A percentile compares a stretch with the other conserved stretches of the same genome.
Evolutionary conservation across 768 basidiomycete species (phyloP).

Genomic region (Paxillus involutus): DNA sequence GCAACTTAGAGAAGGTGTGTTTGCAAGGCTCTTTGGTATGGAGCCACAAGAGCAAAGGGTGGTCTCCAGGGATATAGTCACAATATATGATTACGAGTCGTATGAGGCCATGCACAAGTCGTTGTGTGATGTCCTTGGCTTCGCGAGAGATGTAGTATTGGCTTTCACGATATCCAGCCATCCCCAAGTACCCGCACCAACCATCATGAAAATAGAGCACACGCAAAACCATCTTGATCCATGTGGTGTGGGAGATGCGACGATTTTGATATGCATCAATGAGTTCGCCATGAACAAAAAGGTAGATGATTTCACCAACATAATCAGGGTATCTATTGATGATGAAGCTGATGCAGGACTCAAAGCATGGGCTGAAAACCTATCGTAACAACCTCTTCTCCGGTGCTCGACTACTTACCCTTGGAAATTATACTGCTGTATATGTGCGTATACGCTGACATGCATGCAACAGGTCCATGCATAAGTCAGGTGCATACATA

Average conservation of each 20-base stretch:
- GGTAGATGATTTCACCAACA: background rate
- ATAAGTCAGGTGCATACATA: no score
- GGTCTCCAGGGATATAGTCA: background rate
- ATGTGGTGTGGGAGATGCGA: slow-evolving; percentile 21
- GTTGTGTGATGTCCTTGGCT: background rate
- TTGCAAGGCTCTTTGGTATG: no score
- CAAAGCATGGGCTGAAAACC: slow-evolving; percentile 33
- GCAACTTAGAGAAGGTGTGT: no score
- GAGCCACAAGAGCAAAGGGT: no score
- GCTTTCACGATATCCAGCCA: background rate
- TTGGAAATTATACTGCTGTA: slow-evolving; percentile 19
- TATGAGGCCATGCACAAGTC: background rate
- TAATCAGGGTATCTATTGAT: background rate
- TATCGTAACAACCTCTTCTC: slow-evolving; percentile 31
- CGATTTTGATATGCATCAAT: slow-evolving; percentile 39
- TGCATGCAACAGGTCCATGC: no score
- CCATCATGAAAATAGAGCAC: slow-evolving; percentile 30
- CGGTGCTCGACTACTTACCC: slow-evolving; percentile 26
- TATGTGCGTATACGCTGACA: no score
- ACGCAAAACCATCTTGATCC: slow-evolving; percentile 31
- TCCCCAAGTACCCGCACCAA: slow-evolving; percentile 24
- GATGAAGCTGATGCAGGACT: slow-evolving; percentile 32
- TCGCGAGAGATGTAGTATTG: slow-evolving; percentile 1
- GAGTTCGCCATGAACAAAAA: background rate
- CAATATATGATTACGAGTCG: background rate